phyloP scores from a whole-genome alignment of 371 early-diverging fungal species.

The Mortierella sp. region DNA sequence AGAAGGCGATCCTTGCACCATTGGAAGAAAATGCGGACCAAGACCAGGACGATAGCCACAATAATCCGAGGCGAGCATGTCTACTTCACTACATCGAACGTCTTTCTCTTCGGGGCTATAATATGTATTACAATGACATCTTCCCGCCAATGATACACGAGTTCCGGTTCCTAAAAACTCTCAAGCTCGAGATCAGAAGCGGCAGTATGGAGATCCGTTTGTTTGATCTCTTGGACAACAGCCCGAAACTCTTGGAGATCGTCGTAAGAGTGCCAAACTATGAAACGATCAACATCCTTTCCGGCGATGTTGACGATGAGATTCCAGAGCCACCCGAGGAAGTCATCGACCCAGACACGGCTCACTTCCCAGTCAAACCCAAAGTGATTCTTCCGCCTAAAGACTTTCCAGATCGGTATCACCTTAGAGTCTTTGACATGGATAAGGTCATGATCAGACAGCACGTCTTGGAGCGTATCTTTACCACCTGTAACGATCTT shows the following conservation, averaged over 20 bases:
- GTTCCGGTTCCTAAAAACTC: constrained; percentile 6
- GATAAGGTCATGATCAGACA: constrained; percentile 1
- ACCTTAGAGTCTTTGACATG: constrained; percentile 18
- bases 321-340: constrained; percentile 7
- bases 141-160: neutral
- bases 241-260: constrained; percentile 8
- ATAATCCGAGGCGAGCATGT: constrained; percentile 1
- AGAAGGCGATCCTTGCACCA: constrained; percentile 6
- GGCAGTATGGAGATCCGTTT: neutral
- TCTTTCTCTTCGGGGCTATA: neutral
- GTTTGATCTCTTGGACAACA: constrained; percentile 4
- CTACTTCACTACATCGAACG: constrained; percentile 24
- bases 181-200: neutral
- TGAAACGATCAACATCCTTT: too few relatives aligned
- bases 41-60: neutral
- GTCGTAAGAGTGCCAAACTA: neutral
- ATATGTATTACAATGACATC: neutral
- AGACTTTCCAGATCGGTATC: constrained; percentile 14
- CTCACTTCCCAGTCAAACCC: constrained; percentile 27
- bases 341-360: constrained; percentile 14
- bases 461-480: constrained; percentile 21
- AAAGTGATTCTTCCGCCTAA: constrained; percentile 11
- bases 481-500: constrained; percentile 28
- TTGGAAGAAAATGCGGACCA: neutral
- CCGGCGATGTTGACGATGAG: constrained; percentile 13